These are phyloP conservation scores for Dothideomycetidae sp. DNA, from an alignment of 2,329 filamentous ascomycete genomes.

Conservation along the genomic window DNA sequence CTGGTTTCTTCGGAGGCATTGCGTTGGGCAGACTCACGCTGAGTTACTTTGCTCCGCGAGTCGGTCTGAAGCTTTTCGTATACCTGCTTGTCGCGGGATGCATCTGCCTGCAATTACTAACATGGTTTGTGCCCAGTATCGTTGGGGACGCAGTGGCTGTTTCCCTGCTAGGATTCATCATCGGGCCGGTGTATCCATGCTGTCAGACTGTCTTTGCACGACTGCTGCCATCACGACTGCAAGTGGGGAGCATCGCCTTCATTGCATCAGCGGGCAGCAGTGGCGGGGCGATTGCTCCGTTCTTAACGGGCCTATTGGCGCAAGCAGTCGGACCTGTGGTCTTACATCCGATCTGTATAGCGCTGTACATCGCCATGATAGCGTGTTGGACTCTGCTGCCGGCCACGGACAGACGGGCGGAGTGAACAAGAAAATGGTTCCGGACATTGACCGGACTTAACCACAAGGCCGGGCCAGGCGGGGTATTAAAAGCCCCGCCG, in stretches of 20 bases:
- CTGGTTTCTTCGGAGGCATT: constrained; percentile 47
- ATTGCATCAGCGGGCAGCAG: constrained; percentile 56
- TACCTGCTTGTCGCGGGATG: constrained; percentile 47
- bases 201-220: constrained; percentile 50
- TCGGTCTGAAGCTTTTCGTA: constrained; percentile 60
- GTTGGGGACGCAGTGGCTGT: constrained; percentile 39
- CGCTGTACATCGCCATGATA: constrained; percentile 50
- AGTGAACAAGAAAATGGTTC: too few relatives aligned
- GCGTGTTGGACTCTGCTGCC: constrained; percentile 51
- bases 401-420: constrained; percentile 42
- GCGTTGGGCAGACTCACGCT: constrained; percentile 47
- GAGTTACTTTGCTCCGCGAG: constrained; percentile 46
- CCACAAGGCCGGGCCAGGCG: too few relatives aligned
- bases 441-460: too few relatives aligned
- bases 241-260: constrained; percentile 50
- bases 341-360: constrained; percentile 52
- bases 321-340: constrained; percentile 50
- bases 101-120: constrained; percentile 55
- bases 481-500: too few relatives aligned
- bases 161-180: constrained; percentile 52
- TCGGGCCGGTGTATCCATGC: constrained; percentile 71
- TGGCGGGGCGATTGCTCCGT: constrained; percentile 53
- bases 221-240: constrained; percentile 43
- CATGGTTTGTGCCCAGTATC: constrained; percentile 67
- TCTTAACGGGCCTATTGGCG: constrained; percentile 49